A percentile compares a stretch with the other conserved stretches of the same genome.
Conservation (phyloP, 2,329 filamentous ascomycete species). For the Monosporascus sp. region DNA sequence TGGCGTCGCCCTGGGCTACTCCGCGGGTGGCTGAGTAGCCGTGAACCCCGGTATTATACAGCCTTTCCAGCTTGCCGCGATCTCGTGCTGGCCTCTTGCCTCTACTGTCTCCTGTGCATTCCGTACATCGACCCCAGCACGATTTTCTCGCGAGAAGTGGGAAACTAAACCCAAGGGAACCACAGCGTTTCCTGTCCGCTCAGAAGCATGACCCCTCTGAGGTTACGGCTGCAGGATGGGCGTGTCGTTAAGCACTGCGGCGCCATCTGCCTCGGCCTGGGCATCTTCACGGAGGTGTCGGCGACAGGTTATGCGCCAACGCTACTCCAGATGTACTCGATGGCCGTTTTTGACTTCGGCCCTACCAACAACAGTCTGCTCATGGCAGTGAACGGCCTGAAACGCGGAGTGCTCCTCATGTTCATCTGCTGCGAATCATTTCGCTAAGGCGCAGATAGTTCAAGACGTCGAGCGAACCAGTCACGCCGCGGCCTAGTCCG, state of each 20-base stretch:
- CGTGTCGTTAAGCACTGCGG: constrained; percentile 14
- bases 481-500: not conserved
- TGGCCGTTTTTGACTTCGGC: constrained; percentile 15
- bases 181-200: constrained; percentile 7
- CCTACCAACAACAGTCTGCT: constrained; percentile 18
- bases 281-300: constrained; percentile 17
- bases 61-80: constrained; percentile 18
- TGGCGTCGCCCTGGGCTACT: constrained; percentile 13
- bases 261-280: constrained; percentile 14
- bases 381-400: constrained; percentile 13
- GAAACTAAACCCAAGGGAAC: constrained; percentile 7
- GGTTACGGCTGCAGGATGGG: constrained; percentile 12
- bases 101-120: constrained; percentile 13
- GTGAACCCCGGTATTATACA: constrained; percentile 13
- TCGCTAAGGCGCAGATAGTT: constrained; percentile 12
- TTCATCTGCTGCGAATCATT: constrained; percentile 21
- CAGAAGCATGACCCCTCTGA: constrained; percentile 13
- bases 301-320: constrained; percentile 18
- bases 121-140: constrained; percentile 18
- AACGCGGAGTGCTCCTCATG: constrained; percentile 20
- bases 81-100: constrained; percentile 10
- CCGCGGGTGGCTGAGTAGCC: constrained; percentile 15
- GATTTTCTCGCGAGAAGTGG: constrained; percentile 9
- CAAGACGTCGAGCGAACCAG: constrained; percentile 1
- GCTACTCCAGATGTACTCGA: constrained; percentile 21